Evolutionary conservation across 805 yeast genomes (phyloP).

Genomic region (Metschnikowia arizonensis): DNA sequence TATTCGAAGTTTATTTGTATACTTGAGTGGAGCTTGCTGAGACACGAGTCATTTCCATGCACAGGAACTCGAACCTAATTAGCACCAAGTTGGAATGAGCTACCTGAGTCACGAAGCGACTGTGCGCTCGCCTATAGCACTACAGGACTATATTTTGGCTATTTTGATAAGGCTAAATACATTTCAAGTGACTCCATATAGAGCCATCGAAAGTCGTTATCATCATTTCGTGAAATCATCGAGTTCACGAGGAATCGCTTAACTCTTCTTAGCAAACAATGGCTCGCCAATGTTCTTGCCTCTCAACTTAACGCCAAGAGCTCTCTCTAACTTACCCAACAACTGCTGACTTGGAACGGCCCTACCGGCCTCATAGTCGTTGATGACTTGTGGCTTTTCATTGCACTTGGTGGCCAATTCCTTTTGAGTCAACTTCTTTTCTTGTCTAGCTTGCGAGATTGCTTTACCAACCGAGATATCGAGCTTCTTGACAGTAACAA

Average conservation of each 20-base stretch:
- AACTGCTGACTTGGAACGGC: slow-evolving; percentile 96
- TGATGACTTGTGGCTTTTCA: slow-evolving; percentile 92
- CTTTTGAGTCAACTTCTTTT: slow-evolving; percentile 86
- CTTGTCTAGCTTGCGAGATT: slow-evolving; percentile 80
- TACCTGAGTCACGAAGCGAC: neutral
- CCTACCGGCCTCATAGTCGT: slow-evolving; percentile 95
- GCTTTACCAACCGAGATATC: slow-evolving; percentile 84
- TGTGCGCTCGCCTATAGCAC: neutral
- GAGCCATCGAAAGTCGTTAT: slow-evolving; percentile 3
- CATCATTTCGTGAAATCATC: slow-evolving; percentile 1
- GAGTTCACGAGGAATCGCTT: slow-evolving; percentile 7
- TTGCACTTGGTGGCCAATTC: slow-evolving; percentile 93
- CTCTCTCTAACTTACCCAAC: slow-evolving; percentile 88
- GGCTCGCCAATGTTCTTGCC: slow-evolving; percentile 96
- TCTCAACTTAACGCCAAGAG: slow-evolving; percentile 88
- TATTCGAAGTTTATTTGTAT: neutral
- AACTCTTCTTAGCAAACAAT: slow-evolving; percentile 54
- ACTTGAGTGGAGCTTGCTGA: neutral
- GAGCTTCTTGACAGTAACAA: slow-evolving; percentile 86
- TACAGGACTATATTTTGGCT: neutral
- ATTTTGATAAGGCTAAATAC: slow-evolving; percentile 1
- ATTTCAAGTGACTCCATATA: neutral
- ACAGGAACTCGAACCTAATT: neutral
- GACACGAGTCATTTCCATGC: neutral
- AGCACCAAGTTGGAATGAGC: neutral